Evolutionary conservation across 2,329 filamentous ascomycete species (phyloP), one percentile per base, ranked within the genome.

Genomic region (Trichoderma sp.): DNA sequence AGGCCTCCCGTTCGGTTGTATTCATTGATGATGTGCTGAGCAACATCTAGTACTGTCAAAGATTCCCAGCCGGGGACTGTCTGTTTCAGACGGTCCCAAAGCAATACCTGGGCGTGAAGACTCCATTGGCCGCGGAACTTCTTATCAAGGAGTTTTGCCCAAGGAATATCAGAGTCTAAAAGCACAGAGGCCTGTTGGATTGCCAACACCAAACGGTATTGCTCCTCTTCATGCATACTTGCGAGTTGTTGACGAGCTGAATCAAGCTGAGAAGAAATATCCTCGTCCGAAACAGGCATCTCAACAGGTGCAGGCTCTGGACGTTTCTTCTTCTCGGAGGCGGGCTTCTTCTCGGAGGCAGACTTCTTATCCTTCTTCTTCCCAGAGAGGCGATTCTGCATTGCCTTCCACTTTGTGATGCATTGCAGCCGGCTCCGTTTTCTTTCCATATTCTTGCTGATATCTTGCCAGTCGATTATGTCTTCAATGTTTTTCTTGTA

Each of bases 341-440:
- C 7, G 16, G 41, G 7, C 41, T 45, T 45, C 41, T 45, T 31
- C 71, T 65, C 24, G 9, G 63, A 27, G 4, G 63, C 3, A 8
- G 31, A 14, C 9, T 35, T 67, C 71, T 45, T 79, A 14, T 84
- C 77, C 75, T 82, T 82, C 68, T 84, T 83, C 31, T 80, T 81
- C 21, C 81, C 81, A 7, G 81, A 76, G 2, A 81, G 80, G 63
- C 84, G 83, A 66, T 84, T 78, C 71, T 85, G 83, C 80, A 86
- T 81, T 8, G 83, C 78, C 76, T 89, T 89, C 91, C 92, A 95
- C 80, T 95, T 95, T 31, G 87, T 87, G 31, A 88, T 86, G 80
- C 93, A 94, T 81, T 94, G 92, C 29, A 93, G 87, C 3, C 91
- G 88, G 76, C 89, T 93, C 62, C 93, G 87, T 9, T 86, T 90